A percentile compares a stretch with the other conserved stretches of the same genome.
phyloP scores from a whole-genome alignment of 257 asterid genomes.

The Catharanthus roseus region DNA sequence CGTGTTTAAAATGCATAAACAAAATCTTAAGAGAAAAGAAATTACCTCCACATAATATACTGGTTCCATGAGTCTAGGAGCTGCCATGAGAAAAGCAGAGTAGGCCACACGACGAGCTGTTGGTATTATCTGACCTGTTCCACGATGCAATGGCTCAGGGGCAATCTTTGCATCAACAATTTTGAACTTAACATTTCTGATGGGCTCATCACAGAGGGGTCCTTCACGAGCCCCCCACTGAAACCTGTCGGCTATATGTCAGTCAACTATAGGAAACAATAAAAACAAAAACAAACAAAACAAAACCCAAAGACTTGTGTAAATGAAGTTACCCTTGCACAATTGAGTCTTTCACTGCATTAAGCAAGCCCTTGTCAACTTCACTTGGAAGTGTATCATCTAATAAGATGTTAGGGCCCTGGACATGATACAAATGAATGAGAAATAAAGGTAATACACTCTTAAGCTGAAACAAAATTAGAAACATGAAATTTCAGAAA shows the following conservation, averaged over 20 bases:
- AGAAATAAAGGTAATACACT: neutral
- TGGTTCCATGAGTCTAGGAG: conserved; percentile 97
- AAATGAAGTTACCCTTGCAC: conserved; percentile 75
- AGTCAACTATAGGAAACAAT: conserved; percentile 10
- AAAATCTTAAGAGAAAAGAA: neutral
- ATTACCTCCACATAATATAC: conserved; percentile 86
- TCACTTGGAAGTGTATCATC: conserved; percentile 95
- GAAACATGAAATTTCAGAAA: neutral
- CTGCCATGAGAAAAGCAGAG: conserved; percentile 95
- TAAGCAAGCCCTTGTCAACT: conserved; percentile 85
- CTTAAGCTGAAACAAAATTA: neutral
- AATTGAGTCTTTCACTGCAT: conserved; percentile 83
- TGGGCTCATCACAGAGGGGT: conserved; percentile 97
- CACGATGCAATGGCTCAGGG: conserved; percentile 92
- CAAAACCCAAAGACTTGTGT: neutral
- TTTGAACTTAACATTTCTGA: conserved; percentile 91
- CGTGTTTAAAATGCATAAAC: neutral
- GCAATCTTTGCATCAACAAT: conserved; percentile 96
- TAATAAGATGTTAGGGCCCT: conserved; percentile 95
- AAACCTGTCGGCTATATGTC: conserved; percentile 49
- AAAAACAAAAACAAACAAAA: conserved; percentile 5
- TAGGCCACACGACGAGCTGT: conserved; percentile 98
- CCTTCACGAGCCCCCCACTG: conserved; percentile 99
- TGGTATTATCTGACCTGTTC: conserved; percentile 97
- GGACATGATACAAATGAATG: conserved; percentile 11